These are phyloP conservation scores for Brasilioporus rufonigricans DNA, from an alignment of 768 basidiomycete species.

Conservation along the genomic window DNA sequence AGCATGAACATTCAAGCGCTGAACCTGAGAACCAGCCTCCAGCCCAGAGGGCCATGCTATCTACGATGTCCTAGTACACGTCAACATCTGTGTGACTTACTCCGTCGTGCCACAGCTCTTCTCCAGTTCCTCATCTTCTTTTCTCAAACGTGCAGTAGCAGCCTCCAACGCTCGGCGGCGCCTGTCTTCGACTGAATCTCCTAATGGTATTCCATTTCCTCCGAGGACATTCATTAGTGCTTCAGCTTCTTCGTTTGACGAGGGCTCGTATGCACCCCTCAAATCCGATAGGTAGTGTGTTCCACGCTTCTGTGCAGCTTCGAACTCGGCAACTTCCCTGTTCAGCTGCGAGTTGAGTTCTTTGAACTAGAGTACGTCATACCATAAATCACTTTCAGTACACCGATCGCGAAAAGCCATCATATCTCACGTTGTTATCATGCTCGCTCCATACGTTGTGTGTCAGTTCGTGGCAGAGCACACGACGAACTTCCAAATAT, in stretches of 20 bases:
- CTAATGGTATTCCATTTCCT: conserved; percentile 31
- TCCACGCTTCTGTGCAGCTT: conserved; percentile 48
- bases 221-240: conserved; percentile 55
- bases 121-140: conserved; percentile 71
- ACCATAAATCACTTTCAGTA: not conserved
- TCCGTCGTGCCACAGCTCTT: conserved; percentile 61
- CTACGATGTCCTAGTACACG: too few relatives aligned
- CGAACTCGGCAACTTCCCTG: conserved; percentile 68
- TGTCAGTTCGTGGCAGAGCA: conserved; percentile 74
- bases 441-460: conserved; percentile 77
- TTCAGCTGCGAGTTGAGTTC: conserved; percentile 72
- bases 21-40: too few relatives aligned
- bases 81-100: not conserved
- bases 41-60: too few relatives aligned
- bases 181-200: conserved; percentile 57
- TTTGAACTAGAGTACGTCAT: conserved; percentile 58
- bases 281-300: conserved; percentile 48
- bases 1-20: too few relatives aligned
- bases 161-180: conserved; percentile 57
- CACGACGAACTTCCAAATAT: conserved; percentile 62
- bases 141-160: conserved; percentile 54
- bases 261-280: conserved; percentile 47
- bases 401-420: not conserved
- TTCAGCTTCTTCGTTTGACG: conserved; percentile 56
- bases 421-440: conserved; percentile 58